phyloP scores from a whole-genome alignment of 352 stramenopile genomes.

The Globisporangium cystogenes region DNA sequence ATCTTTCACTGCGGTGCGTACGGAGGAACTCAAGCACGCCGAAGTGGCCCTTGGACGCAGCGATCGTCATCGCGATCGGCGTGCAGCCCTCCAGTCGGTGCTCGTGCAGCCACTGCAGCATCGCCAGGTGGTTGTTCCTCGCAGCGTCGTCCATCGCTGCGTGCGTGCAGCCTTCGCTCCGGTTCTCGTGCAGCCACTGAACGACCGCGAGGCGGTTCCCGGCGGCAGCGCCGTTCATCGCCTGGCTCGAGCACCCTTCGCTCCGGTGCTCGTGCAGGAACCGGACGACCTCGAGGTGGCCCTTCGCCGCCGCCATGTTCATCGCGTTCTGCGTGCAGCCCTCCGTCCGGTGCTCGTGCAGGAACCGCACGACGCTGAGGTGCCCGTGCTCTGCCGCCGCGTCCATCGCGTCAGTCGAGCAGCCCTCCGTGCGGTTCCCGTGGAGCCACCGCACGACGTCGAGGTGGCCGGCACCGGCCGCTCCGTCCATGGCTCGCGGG shows the following conservation, averaged over 20 bases:
- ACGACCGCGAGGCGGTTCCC: background rate
- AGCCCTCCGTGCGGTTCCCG: constrained; percentile 1
- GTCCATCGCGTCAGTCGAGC: constrained; percentile 6
- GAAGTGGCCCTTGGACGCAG: constrained; percentile 4
- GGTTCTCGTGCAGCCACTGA: background rate
- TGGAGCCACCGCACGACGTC: constrained; percentile 7
- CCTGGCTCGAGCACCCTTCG: background rate
- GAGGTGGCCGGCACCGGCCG: background rate
- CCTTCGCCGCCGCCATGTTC: background rate
- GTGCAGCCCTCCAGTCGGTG: constrained; percentile 7
- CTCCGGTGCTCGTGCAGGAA: constrained; percentile 1
- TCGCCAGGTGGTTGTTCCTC: background rate
- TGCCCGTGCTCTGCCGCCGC: background rate
- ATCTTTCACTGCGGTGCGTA: constrained; percentile 9
- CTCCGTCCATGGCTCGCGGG: background rate
- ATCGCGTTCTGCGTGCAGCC: constrained; percentile 2
- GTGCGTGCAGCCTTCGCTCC: background rate
- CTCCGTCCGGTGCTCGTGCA: constrained; percentile 2
- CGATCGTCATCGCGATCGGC: constrained; percentile 4
- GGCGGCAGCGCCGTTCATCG: background rate
- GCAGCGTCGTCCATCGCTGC: constrained; percentile 5
- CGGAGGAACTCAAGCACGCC: constrained; percentile 10
- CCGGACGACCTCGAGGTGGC: constrained; percentile 4
- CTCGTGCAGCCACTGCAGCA: constrained; percentile 8
- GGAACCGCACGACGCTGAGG: constrained; percentile 4